These are phyloP conservation scores for Metschnikowia sp. DNA, from an alignment of 805 yeast genomes.

Conservation along the genomic window DNA sequence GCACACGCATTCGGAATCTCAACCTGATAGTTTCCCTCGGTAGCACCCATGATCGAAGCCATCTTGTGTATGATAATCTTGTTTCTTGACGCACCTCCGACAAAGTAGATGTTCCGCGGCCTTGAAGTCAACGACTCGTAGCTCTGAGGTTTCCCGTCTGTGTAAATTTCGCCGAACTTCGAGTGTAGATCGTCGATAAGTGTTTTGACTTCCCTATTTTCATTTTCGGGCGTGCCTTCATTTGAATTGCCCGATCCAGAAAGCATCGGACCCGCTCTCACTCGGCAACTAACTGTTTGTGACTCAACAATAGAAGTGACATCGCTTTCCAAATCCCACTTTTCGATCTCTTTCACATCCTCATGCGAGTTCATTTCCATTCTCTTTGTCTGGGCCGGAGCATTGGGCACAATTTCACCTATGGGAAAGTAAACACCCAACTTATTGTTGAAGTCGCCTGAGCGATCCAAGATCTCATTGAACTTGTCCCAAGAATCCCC, in stretches of 20 bases:
- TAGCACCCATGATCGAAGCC: slow-evolving; percentile 67
- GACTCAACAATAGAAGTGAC: slow-evolving; percentile 78
- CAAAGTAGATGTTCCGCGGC: slow-evolving; percentile 73
- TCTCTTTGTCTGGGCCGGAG: slow-evolving; percentile 58
- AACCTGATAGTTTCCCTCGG: slow-evolving; percentile 61
- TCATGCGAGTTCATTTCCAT: slow-evolving; percentile 35
- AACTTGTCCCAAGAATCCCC: slow-evolving; percentile 58
- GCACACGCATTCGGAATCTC: slow-evolving; percentile 91
- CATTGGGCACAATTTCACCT: slow-evolving; percentile 90
- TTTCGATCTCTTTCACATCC: slow-evolving; percentile 24
- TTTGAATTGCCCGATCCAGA: slow-evolving; percentile 24
- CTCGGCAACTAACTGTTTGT: slow-evolving; percentile 81
- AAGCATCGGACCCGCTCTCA: slow-evolving; percentile 75
- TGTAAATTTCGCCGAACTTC: slow-evolving; percentile 41
- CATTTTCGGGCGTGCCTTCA: slow-evolving; percentile 1
- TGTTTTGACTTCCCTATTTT: slow-evolving; percentile 9
- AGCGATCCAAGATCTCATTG: slow-evolving; percentile 47
- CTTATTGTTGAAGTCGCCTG: slow-evolving; percentile 37
- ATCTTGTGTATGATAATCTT: slow-evolving; percentile 62
- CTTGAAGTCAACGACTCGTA: slow-evolving; percentile 42
- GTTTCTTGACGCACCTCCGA: slow-evolving; percentile 86
- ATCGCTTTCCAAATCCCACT: slow-evolving; percentile 56
- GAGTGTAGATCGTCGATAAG: slow-evolving; percentile 26
- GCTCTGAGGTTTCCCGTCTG: slow-evolving; percentile 50
- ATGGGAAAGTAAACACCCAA: slow-evolving; percentile 83